Base-by-base conservation (phyloP, 2,329 filamentous ascomycete genomes). In the Thelonectria olida region DNA sequence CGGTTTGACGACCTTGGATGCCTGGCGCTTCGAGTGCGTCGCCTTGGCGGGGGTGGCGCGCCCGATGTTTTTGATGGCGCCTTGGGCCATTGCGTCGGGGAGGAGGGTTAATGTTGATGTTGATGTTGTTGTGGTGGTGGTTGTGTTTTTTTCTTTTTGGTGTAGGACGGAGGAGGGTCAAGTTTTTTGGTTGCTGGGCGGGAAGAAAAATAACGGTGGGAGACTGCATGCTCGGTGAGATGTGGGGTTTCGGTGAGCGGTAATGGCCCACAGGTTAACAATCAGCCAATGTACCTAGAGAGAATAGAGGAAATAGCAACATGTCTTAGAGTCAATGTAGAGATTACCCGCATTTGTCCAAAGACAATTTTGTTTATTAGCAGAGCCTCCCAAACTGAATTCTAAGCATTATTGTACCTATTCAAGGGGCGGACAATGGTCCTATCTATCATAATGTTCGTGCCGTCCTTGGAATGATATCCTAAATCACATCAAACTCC, bases 11-110 rank as follows among this genome's bases (percentile, higher is more conserved):
- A 84, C 78, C 58, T 82, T 81, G 61, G 81, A 78, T 12, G 76
- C 76, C 60, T 81, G 76, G 70, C 73, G 74, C 71, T 80, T 80
- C 6, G 78, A 79, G 73, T 80, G 76, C 50, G 77, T 75, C 27
- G 75, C 72, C 65, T 79, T 81, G 63, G 78, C 69, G 38, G 78
- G 69, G 19, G 80, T 74, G 59, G 80, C 76, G 60, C 76, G 74
- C 38, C 78, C 73, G 31, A 79, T 74, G 61, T 81, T 82, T 68
- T 87, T 87, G 48, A 84, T 70, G 6, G 78, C 73, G 66, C 85
- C 85, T 76, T 88, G 85, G 2, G 81, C 84, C 85, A 88, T 87
- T 28, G 25, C 8, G 20, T 25, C 17, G 13, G 47, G 9, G 27
- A 36, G 28, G 28, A 27, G 17, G 34, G 36, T 25, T 4, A 4